phyloP scores from a whole-genome alignment of 768 basidiomycete species.

The Coprinopsis marcescibilis region DNA sequence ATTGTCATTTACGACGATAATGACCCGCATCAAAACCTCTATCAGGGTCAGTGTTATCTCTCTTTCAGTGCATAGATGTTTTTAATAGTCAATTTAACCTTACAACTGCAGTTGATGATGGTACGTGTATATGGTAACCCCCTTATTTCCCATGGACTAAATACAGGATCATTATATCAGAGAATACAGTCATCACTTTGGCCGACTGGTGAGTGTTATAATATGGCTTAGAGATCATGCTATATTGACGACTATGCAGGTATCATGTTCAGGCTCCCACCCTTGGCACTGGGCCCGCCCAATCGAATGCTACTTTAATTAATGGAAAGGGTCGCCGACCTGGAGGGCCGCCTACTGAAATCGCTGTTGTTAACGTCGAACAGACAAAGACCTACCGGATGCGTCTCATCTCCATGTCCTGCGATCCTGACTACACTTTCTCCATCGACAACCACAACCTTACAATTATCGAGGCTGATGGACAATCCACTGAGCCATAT shows the following conservation, averaged over 20 bases:
- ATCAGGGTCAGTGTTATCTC: conserved; percentile 18
- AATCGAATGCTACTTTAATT: conserved; percentile 39
- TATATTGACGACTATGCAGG: conserved; percentile 11
- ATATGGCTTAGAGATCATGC: too few relatives aligned
- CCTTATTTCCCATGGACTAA: neutral
- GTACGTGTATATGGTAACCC: neutral
- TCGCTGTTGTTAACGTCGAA: conserved; percentile 41
- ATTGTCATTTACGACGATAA: conserved; percentile 18
- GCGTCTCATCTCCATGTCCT: conserved; percentile 46
- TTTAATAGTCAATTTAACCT: neutral
- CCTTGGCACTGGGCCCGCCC: conserved; percentile 16
- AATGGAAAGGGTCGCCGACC: conserved; percentile 45
- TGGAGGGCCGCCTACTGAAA: conserved; percentile 31
- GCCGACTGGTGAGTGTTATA: conserved; percentile 31
- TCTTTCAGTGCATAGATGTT: neutral
- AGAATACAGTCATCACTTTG: conserved; percentile 40
- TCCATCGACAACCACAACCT: conserved; percentile 38
- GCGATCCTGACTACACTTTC: conserved; percentile 39
- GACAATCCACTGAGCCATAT: conserved; percentile 26
- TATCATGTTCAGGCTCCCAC: conserved; percentile 28
- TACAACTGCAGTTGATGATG: conserved; percentile 15
- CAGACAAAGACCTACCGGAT: conserved; percentile 43
- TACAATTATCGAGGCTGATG: conserved; percentile 39
- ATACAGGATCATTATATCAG: conserved; percentile 3
- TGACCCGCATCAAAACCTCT: conserved; percentile 16